Evolutionary conservation across 2,329 filamentous ascomycete genomes (phyloP), one percentile per base, ranked within the genome.

Genomic region (Cladosporium halotolerans): DNA sequence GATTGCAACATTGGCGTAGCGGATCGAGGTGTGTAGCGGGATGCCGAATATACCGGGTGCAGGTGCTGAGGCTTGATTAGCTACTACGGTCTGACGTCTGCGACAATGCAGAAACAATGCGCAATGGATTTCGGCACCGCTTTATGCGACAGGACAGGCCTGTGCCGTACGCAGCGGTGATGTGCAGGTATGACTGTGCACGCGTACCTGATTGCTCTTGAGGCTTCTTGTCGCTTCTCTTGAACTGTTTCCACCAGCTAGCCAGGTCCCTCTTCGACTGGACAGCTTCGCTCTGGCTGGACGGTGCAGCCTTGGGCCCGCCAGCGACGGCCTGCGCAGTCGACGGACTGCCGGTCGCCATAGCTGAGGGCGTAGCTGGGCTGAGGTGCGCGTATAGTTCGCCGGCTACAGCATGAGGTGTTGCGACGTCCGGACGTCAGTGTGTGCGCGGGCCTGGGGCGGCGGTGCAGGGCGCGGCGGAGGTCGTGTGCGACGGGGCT

Each of bases 241-340:
- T 93, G 75, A 99, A 97, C 64, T 85, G 84, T 73, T 90, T 96
- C 93, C 93, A 97, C 93, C 93, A 99, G 56, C 88, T 95, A 63
- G 90, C 87, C 62, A 97, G 77, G 69, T 96, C 90, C 69, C 89
- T 84, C 75, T 87, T 95, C 60, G 84, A 89, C 31, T 89, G 89
- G 52, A 88, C 88, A 40, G 88, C 89, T 63, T 79, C 76, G 54
- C 77, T 72, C 54, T 68, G 79, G 68, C 68, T 78, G 65, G 71
- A 73, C 71, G 73, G 69, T 59, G 63, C 68, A 38, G 67, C 68
- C 64, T 67, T 72, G 45, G 72, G 70, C 55, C 72, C 72, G 55
- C 69, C 70, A 51, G 71, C 68, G 61, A 70, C 72, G 63, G 70
- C 69, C 59, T 71, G 68, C 61, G 70, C 69, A 56, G 70, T 72